Percentiles rank a stretch among this genome's conserved stretches.
phyloP scores from a whole-genome alignment of 164 flowering plant species.

The Annona squamosa region DNA sequence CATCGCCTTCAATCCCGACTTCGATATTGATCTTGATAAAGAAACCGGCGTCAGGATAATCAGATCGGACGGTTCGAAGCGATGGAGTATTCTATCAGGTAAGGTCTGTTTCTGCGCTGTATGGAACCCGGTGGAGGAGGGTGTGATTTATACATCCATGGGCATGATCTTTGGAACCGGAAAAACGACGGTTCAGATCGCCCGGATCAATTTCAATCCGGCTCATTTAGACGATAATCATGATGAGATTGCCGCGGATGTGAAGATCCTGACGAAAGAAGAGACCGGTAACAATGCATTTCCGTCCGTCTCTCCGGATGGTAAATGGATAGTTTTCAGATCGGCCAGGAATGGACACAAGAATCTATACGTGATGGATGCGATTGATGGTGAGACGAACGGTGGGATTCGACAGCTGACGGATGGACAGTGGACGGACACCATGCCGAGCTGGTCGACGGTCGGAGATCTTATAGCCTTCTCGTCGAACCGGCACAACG shows the following conservation, averaged over 20 bases:
- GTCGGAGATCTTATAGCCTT: constrained; percentile 71
- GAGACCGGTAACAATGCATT: constrained; percentile 84
- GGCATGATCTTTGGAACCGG: constrained; percentile 60
- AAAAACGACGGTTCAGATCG: constrained; percentile 61
- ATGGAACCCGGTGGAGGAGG: constrained; percentile 50
- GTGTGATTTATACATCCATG: constrained; percentile 60
- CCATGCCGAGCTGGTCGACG: constrained; percentile 92
- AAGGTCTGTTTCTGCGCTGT: constrained; percentile 49
- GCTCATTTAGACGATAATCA: constrained; percentile 24
- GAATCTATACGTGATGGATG: constrained; percentile 63
- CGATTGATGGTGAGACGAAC: constrained; percentile 54
- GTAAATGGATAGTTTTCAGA: constrained; percentile 58
- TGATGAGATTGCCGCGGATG: constrained; percentile 32
- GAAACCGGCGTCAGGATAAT: constrained; percentile 40
- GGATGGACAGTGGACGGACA: constrained; percentile 80
- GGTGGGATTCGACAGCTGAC: constrained; percentile 64
- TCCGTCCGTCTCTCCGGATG: constrained; percentile 80
- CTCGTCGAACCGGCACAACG: constrained; percentile 69
- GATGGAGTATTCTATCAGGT: constrained; percentile 46
- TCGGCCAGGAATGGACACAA: constrained; percentile 77
- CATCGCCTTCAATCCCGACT: constrained; percentile 49
- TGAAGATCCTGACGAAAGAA: constrained; percentile 54
- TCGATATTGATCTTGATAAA: constrained; percentile 26
- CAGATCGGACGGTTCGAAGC: constrained; percentile 60
- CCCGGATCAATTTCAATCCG: constrained; percentile 47